These are phyloP conservation scores for Gossypium raimondii DNA, from an alignment of 345 rosid genomes.

Conservation along the genomic window DNA sequence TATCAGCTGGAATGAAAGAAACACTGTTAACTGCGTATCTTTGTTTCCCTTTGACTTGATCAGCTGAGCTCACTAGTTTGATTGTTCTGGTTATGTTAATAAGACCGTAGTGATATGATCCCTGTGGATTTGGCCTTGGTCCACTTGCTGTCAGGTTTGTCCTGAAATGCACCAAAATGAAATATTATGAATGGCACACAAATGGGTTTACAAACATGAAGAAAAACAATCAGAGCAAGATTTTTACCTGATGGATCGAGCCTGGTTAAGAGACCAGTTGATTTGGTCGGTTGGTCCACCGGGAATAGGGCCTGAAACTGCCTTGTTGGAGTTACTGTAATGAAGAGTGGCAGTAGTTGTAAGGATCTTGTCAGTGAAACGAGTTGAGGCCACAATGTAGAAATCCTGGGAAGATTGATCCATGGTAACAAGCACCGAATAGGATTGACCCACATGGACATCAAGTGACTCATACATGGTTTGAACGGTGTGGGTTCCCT, in stretches of 20 bases:
- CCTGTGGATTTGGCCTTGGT: conserved; percentile 96
- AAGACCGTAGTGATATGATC: conserved; percentile 83
- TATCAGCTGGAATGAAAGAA: conserved; percentile 61
- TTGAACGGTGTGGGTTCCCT: conserved; percentile 87
- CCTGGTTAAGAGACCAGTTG: conserved; percentile 73
- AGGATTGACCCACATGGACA: conserved; percentile 83
- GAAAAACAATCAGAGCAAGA: too few relatives aligned
- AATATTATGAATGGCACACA: neutral
- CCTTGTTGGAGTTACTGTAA: conserved; percentile 50
- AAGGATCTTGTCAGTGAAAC: conserved; percentile 45
- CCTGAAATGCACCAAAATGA: conserved; percentile 30
- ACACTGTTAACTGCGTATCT: conserved; percentile 78
- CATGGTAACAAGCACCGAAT: conserved; percentile 79
- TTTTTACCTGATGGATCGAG: conserved; percentile 57
- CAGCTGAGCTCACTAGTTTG: conserved; percentile 60
- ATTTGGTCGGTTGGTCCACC: conserved; percentile 44
- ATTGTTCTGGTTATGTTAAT: conserved; percentile 57
- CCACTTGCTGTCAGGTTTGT: conserved; percentile 89
- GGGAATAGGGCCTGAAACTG: conserved; percentile 44
- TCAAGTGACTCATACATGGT: conserved; percentile 56
- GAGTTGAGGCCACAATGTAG: conserved; percentile 54
- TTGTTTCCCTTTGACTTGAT: conserved; percentile 54
- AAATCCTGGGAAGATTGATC: conserved; percentile 63
- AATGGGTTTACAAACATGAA: neutral
- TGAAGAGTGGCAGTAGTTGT: conserved; percentile 50